Evolutionary conservation across 139 green algal genomes (phyloP), one percentile per base, ranked within the genome.

Genomic region (Chlorella sp.): DNA sequence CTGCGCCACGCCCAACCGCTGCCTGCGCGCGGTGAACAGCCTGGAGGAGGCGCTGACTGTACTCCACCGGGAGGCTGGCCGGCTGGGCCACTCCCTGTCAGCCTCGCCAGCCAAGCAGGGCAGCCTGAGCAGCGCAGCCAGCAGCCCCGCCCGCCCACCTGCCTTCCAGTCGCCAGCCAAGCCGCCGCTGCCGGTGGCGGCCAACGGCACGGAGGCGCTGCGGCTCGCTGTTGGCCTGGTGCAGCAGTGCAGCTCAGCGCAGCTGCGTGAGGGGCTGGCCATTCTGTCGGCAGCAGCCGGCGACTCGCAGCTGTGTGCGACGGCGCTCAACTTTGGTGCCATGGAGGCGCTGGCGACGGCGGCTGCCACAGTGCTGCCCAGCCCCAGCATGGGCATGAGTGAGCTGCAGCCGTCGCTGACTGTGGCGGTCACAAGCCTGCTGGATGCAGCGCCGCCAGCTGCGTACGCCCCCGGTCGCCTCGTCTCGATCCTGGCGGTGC

Each of bases 301-400:
- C 40, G 56, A 60, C 38, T 28, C 44, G 30, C 38, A 79, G 51
- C 58, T 65, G 30, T 58, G 43, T 17, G 62, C 64, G 9, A 38
- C 41, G 19, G 82, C 74, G 11, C 24, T 87, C 30, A 44, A 60
- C 26, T 17, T 74, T 20, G 82, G 86, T 9, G 86, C 75, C 1
- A 65, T 90, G 3, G 81, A 86, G 72, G 86, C 86, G 22, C 69
- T 90, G 9, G 76, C 87, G 20, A 65, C 62, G 28, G 86, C 86
- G 1, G 74, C 86, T 30, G 81, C 58, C n/a, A 84, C 81, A 6
- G 46, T 90, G 44, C 62, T 90, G 36, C 81, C 79, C 44, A 75
- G 44, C 51, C 32, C 36, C 16, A 38, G 36, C 30, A 90, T 90
- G 74, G 86, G 86, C 24, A 76, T 78, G 73, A 54, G 74, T 20